These are phyloP conservation scores for Helianthus annuus DNA, from an alignment of 129 eudicot genomes.

Conservation along the genomic window DNA sequence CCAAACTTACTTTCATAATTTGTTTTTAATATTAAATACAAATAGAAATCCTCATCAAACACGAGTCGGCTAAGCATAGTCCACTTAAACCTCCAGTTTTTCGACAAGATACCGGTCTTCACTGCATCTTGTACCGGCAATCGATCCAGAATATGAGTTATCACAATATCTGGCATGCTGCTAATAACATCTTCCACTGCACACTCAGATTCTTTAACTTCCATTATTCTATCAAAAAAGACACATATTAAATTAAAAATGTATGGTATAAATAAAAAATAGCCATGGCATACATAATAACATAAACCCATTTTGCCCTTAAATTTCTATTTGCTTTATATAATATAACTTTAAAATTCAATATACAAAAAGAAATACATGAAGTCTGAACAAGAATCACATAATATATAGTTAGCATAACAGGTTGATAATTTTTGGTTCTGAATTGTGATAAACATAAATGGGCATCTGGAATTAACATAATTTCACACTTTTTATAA, in stretches of 20 bases:
- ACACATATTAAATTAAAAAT: background rate
- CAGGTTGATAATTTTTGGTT: too few relatives aligned
- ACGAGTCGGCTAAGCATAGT: slow-evolving; percentile 6
- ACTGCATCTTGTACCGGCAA: slow-evolving; percentile 16
- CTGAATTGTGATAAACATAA: too few relatives aligned
- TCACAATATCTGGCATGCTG: slow-evolving; percentile 17
- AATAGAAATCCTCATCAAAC: background rate
- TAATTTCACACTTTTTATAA: too few relatives aligned
- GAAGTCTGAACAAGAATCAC: too few relatives aligned
- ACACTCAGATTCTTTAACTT: background rate
- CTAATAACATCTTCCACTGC: slow-evolving; percentile 1
- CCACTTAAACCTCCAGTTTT: slow-evolving; percentile 18
- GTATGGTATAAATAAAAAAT: background rate
- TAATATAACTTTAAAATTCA: too few relatives aligned
- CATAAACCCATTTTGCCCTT: too few relatives aligned
- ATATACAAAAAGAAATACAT: too few relatives aligned
- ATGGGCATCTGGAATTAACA: too few relatives aligned
- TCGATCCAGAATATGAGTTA: slow-evolving; percentile 1
- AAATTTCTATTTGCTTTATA: too few relatives aligned
- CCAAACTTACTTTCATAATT: background rate
- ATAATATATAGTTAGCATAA: too few relatives aligned
- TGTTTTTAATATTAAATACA: background rate
- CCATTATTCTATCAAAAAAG: slow-evolving; percentile 10
- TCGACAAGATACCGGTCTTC: slow-evolving; percentile 5
- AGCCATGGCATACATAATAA: background rate